phyloP scores from a whole-genome alignment of 768 basidiomycete species.

The Obba rivulosa region DNA sequence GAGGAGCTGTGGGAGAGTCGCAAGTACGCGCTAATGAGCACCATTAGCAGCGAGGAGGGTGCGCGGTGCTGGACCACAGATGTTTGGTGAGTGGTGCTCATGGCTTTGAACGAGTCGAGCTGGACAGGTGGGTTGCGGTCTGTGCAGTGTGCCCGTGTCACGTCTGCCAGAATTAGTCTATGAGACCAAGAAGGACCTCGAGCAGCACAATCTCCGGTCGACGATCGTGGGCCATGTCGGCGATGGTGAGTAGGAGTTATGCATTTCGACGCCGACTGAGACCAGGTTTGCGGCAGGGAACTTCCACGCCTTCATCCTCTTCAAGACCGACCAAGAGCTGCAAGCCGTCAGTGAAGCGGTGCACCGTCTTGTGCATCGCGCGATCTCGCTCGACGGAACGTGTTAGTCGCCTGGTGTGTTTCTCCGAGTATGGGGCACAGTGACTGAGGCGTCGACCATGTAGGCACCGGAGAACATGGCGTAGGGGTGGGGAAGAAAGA shows the following conservation, averaged over 20 bases:
- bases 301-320: conserved; percentile 50
- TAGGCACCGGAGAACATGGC: conserved; percentile 84
- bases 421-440: too few species aligned
- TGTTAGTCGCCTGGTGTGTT: conserved; percentile 41
- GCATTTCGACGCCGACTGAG: too few species aligned
- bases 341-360: conserved; percentile 51
- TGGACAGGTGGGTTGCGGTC: background rate
- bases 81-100: conserved; percentile 58
- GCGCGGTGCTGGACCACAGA: conserved; percentile 80
- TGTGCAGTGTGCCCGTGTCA: conserved; percentile 61
- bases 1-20: conserved; percentile 79
- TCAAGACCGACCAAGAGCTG: conserved; percentile 55
- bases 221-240: conserved; percentile 82
- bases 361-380: conserved; percentile 67
- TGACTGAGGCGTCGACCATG: too few species aligned
- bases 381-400: conserved; percentile 69
- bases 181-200: conserved; percentile 78
- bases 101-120: background rate
- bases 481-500: conserved; percentile 84
- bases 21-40: conserved; percentile 77
- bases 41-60: conserved; percentile 58
- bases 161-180: conserved; percentile 62
- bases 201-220: conserved; percentile 47
- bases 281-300: conserved; percentile 30
- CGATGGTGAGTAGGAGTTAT: conserved; percentile 44